These are phyloP conservation scores for Xylaria cubensis DNA, from an alignment of 495 filamentous ascomycete genomes.

Conservation along the genomic window DNA sequence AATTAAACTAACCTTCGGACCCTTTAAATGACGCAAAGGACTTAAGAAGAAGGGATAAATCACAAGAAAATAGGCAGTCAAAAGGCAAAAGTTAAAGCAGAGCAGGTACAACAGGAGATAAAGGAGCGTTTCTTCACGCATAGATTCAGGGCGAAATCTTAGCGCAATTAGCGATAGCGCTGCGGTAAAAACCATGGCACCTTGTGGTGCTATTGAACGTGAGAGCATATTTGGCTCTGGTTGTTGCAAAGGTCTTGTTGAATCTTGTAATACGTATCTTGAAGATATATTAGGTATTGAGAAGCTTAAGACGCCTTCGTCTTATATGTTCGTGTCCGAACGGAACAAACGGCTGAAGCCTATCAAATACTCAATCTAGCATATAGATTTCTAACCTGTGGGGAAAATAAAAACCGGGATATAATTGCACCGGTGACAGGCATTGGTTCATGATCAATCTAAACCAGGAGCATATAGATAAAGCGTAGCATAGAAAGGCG, in stretches of 20 bases:
- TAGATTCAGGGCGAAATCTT: not conserved
- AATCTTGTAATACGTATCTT: too few relatives aligned
- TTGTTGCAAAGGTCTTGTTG: too few relatives aligned
- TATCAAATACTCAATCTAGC: not conserved
- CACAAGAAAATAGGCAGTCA: constrained; percentile 48
- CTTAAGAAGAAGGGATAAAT: constrained; percentile 64
- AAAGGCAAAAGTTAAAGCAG: constrained; percentile 24
- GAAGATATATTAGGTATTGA: not conserved
- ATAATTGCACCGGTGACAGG: not conserved
- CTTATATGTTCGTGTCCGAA: not conserved
- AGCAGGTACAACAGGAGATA: not conserved
- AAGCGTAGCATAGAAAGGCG: not conserved
- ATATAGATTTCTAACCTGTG: not conserved
- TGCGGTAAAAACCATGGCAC: not conserved
- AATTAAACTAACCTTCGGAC: constrained; percentile 49
- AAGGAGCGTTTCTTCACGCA: not conserved
- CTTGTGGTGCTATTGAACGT: not conserved
- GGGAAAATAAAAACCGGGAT: not conserved
- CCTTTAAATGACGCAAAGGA: constrained; percentile 60
- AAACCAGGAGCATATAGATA: not conserved
- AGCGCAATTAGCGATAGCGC: not conserved
- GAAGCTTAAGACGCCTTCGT: not conserved
- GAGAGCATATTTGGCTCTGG: not conserved
- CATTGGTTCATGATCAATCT: not conserved
- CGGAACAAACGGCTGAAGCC: not conserved